phyloP scores from a whole-genome alignment of 139 green algal species.

The Coelastrella sp. region DNA sequence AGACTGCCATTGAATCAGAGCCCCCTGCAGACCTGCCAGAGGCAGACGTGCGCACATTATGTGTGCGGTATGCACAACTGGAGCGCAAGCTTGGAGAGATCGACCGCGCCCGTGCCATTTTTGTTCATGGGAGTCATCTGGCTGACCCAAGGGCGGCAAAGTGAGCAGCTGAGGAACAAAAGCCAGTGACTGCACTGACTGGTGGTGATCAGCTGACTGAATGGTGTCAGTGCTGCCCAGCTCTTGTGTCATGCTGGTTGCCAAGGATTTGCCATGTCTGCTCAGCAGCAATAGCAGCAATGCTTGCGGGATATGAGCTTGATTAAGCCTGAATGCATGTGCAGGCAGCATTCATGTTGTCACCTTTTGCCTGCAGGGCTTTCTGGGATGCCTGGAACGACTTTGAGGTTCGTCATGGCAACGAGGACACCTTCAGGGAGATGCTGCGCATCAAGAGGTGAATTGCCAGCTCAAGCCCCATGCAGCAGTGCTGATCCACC shows the following conservation, averaged over 20 bases:
- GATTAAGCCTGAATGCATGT: no score
- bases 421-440: conserved; percentile 97
- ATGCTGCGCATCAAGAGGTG: conserved; percentile 98
- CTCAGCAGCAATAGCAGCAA: no score
- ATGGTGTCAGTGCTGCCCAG: no score
- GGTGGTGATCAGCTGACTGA: no score
- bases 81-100: conserved; percentile 95
- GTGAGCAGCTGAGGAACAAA: not conserved
- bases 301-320: no score
- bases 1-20: conserved; percentile 88
- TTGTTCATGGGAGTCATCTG: conserved; percentile 83
- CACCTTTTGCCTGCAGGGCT: not conserved
- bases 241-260: no score
- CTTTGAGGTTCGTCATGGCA: conserved; percentile 94
- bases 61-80: conserved; percentile 86
- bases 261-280: no score
- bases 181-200: not conserved
- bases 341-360: not conserved
- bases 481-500: not conserved
- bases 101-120: conserved; percentile 94
- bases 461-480: not conserved
- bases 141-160: conserved; percentile 53
- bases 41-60: conserved; percentile 83
- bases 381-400: conserved; percentile 97
- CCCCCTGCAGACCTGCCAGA: conserved; percentile 79